A percentile compares a stretch with the other conserved stretches of the same genome.
Conservation (phyloP, 1,284 basidiomycete genomes). For the Naganishia sp. region DNA sequence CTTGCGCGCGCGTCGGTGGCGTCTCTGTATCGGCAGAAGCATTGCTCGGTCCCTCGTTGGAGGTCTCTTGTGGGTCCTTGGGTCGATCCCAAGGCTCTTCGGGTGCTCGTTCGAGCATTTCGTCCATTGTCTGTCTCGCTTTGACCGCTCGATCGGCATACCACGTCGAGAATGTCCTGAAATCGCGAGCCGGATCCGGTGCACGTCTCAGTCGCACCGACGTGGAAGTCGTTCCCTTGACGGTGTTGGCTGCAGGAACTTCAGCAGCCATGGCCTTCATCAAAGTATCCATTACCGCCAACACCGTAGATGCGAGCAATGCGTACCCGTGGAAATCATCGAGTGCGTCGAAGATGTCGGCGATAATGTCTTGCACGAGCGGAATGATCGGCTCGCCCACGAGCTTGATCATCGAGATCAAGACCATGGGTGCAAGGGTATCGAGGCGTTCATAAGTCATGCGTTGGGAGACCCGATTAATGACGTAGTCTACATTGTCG, state of each 20-base stretch:
- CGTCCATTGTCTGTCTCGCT: constrained; percentile 48
- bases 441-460: constrained; percentile 75
- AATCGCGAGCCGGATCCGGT: constrained; percentile 46
- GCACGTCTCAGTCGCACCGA: constrained; percentile 52
- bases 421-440: constrained; percentile 60
- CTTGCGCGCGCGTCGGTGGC: constrained; percentile 68
- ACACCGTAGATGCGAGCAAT: constrained; percentile 51
- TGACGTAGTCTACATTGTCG: constrained; percentile 90
- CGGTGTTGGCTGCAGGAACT: constrained; percentile 34
- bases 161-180: constrained; percentile 65
- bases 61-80: constrained; percentile 38
- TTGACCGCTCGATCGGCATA: constrained; percentile 59
- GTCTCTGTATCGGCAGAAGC: constrained; percentile 57
- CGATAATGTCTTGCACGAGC: constrained; percentile 84
- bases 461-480: constrained; percentile 79
- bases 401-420: constrained; percentile 76
- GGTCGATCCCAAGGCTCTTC: constrained; percentile 51
- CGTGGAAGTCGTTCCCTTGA: constrained; percentile 26
- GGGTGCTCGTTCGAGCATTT: constrained; percentile 66
- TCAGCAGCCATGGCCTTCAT: constrained; percentile 69
- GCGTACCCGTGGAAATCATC: constrained; percentile 92
- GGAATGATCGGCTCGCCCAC: constrained; percentile 81
- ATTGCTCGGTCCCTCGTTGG: constrained; percentile 42
- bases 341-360: constrained; percentile 89
- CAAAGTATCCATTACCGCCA: constrained; percentile 75